phyloP scores from a whole-genome alignment of 345 rosid genomes.

The Camelina laxa region DNA sequence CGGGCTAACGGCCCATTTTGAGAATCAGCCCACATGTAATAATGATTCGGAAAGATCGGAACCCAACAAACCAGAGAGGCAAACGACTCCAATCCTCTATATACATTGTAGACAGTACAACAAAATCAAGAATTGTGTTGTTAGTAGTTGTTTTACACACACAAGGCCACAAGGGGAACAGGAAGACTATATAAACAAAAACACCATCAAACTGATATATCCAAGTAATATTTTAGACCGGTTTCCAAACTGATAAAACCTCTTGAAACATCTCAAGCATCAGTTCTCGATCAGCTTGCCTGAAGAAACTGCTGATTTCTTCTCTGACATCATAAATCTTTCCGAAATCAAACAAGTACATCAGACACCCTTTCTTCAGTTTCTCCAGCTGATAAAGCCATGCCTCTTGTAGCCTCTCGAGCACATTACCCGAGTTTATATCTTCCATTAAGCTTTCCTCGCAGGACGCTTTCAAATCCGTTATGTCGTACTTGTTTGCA shows the following conservation, averaged over 20 bases:
- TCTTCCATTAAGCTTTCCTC: conserved; percentile 93
- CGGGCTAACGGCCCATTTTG: not conserved
- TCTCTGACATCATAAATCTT: conserved; percentile 86
- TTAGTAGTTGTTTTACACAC: conserved; percentile 16
- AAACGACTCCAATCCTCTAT: not conserved
- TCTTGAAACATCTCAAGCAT: conserved; percentile 93
- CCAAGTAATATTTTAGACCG: conserved; percentile 37
- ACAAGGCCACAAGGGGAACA: not conserved
- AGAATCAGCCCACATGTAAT: not conserved
- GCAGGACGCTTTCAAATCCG: conserved; percentile 73
- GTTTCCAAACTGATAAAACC: conserved; percentile 82
- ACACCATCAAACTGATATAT: conserved; percentile 4
- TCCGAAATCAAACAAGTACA: conserved; percentile 85
- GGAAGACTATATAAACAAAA: conserved; percentile 19
- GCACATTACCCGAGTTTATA: conserved; percentile 78
- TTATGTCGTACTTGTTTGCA: conserved; percentile 82
- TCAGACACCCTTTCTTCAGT: conserved; percentile 85
- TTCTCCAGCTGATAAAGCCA: conserved; percentile 88
- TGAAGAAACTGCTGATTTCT: conserved; percentile 72
- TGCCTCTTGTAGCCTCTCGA: conserved; percentile 88
- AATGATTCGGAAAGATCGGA: not conserved
- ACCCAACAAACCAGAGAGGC: not conserved
- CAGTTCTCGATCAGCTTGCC: conserved; percentile 80
- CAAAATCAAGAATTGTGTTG: not conserved
- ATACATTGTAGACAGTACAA: not conserved